Conservation (phyloP, 192 early-diverging fungal species). For the Chytriomyces hyalinus region DNA sequence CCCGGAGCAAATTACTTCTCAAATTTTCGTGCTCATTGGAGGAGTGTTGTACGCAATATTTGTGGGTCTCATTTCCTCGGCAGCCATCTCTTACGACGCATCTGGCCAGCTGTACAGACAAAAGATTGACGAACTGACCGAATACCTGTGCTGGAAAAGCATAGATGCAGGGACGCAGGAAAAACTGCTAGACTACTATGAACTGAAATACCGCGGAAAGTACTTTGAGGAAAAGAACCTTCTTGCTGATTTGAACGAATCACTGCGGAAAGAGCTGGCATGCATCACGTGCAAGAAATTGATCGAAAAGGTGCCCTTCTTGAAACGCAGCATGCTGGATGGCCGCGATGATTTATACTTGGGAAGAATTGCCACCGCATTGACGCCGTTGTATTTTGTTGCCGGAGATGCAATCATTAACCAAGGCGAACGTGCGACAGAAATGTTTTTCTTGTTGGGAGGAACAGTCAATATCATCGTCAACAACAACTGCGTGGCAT, state of each 20-base stretch:
- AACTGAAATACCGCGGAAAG: slow-evolving; percentile 43
- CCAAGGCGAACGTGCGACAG: slow-evolving; percentile 40
- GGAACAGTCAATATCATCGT: slow-evolving; percentile 36
- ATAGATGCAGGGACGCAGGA: slow-evolving; percentile 4
- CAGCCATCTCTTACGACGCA: slow-evolving; percentile 19
- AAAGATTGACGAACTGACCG: slow-evolving; percentile 42
- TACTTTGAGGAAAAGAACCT: slow-evolving; percentile 35
- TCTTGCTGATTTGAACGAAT: slow-evolving; percentile 34
- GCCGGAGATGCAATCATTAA: slow-evolving; percentile 30
- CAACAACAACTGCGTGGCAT: slow-evolving; percentile 27
- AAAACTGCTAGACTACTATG: slow-evolving; percentile 38
- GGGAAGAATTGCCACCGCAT: slow-evolving; percentile 34
- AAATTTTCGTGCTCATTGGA: slow-evolving; percentile 10
- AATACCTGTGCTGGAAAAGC: slow-evolving; percentile 38
- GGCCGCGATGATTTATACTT: slow-evolving; percentile 38
- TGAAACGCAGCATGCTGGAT: slow-evolving; percentile 31
- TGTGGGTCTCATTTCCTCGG: slow-evolving; percentile 26
- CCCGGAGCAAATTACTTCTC: slow-evolving; percentile 6
- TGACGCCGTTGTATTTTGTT: slow-evolving; percentile 33
- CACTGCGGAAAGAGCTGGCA: slow-evolving; percentile 41
- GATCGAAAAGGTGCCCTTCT: slow-evolving; percentile 45
- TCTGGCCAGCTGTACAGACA: slow-evolving; percentile 29
- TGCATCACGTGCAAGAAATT: slow-evolving; percentile 33
- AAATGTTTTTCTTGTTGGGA: slow-evolving; percentile 44
- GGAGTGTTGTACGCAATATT: slow-evolving; percentile 31